Conservation (phyloP, 169 alveolate species). For the Plasmodium reichenowi region DNA sequence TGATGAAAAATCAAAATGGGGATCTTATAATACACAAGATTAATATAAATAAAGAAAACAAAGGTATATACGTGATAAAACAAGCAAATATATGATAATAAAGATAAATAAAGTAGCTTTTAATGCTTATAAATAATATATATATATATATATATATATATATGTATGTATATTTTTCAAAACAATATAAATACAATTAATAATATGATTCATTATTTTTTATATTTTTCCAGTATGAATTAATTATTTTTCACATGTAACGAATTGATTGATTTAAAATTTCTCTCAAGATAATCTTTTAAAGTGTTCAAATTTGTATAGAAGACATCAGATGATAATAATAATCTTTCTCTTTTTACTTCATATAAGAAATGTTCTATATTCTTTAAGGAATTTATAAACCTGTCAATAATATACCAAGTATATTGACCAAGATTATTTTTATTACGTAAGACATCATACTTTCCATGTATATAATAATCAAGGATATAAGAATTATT, state of each 20-base stretch:
- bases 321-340: constrained; percentile 48
- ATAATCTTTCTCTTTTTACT: constrained; percentile 46
- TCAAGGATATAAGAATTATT: constrained; percentile 84
- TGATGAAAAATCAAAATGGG: too few relatives aligned
- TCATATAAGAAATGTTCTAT: constrained; percentile 55
- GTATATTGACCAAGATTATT: constrained; percentile 87
- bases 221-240: not conserved
- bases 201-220: not conserved
- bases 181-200: too few relatives aligned
- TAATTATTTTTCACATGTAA: constrained; percentile 8
- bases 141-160: too few relatives aligned
- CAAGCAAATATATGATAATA: too few relatives aligned
- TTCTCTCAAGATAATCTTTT: constrained; percentile 51
- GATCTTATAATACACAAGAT: too few relatives aligned
- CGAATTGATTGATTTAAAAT: constrained; percentile 68
- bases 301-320: constrained; percentile 28
- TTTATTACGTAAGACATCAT: constrained; percentile 78
- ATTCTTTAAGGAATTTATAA: constrained; percentile 79
- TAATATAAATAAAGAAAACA: too few relatives aligned
- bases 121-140: too few relatives aligned
- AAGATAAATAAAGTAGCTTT: too few relatives aligned
- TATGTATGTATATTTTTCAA: too few relatives aligned
- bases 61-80: too few relatives aligned
- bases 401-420: constrained; percentile 82
- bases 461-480: constrained; percentile 84